Conservation (phyloP, 345 rosid genomes). For the Alliaria petiolata region DNA sequence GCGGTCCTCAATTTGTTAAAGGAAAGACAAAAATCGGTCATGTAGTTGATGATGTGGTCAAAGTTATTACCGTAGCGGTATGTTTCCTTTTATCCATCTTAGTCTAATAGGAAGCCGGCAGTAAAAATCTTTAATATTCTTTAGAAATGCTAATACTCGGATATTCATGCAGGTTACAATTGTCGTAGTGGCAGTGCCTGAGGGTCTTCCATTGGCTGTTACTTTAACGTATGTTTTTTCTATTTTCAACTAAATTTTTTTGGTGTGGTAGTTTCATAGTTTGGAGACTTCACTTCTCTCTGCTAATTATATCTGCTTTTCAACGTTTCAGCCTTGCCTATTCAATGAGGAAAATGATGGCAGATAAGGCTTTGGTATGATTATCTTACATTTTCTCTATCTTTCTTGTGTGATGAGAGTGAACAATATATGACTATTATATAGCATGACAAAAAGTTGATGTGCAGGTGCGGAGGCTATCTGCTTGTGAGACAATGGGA, state of each 20-base stretch:
- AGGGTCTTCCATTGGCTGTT: constrained; percentile 98
- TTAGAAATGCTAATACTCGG: constrained; percentile 7
- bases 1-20: constrained; percentile 45
- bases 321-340: constrained; percentile 67
- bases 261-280: neutral
- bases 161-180: constrained; percentile 72
- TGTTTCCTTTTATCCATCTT: constrained; percentile 29
- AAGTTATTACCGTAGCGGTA: constrained; percentile 86
- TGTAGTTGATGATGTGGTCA: constrained; percentile 68
- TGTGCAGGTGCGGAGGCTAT: constrained; percentile 87
- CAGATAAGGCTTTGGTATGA: constrained; percentile 91
- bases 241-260: neutral
- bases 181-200: constrained; percentile 98
- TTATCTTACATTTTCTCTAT: neutral
- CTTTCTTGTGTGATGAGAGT: neutral
- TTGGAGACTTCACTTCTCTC: neutral
- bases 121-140: neutral
- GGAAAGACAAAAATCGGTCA: constrained; percentile 61
- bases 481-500: constrained; percentile 99
- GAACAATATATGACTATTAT: neutral
- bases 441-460: constrained; percentile 10
- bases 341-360: constrained; percentile 99
- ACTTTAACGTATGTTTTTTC: constrained; percentile 74
- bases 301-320: constrained; percentile 6
- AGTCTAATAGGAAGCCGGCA: neutral